phyloP scores from a whole-genome alignment of 2,329 filamentous ascomycete genomes.

The Colletotrichum tropicale region DNA sequence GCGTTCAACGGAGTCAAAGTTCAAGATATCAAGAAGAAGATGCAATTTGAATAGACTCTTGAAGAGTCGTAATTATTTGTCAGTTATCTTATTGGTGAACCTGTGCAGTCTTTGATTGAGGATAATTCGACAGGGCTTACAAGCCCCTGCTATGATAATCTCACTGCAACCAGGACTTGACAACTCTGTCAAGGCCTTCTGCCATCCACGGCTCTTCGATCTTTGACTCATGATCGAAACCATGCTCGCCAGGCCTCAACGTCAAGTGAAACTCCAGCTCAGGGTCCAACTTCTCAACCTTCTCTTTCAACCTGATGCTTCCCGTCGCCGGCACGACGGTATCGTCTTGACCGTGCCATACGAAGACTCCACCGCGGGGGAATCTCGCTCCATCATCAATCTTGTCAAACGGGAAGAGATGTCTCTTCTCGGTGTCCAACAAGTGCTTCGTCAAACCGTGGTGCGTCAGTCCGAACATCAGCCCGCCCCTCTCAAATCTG shows the following conservation, averaged over 20 bases:
- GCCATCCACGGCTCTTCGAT: conserved; percentile 2
- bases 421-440: not conserved
- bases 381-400: not conserved
- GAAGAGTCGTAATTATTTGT: not conserved
- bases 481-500: not conserved
- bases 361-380: conserved; percentile 1
- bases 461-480: not conserved
- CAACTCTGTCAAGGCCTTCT: not conserved
- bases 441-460: not conserved
- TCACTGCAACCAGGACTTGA: not conserved
- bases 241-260: not conserved
- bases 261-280: not conserved
- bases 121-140: rapidly evolving
- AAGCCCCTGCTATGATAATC: rapidly evolving
- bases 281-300: not conserved
- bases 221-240: not conserved
- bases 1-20: not conserved
- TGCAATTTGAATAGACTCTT: not conserved
- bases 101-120: not conserved
- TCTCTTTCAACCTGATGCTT: not conserved
- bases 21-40: not conserved
- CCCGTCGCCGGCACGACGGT: not conserved
- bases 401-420: not conserved
- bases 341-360: conserved; percentile 1
- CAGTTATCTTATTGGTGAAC: rapidly evolving